Conservation (phyloP, 257 asterid genomes). For the Coffea canephora region DNA sequence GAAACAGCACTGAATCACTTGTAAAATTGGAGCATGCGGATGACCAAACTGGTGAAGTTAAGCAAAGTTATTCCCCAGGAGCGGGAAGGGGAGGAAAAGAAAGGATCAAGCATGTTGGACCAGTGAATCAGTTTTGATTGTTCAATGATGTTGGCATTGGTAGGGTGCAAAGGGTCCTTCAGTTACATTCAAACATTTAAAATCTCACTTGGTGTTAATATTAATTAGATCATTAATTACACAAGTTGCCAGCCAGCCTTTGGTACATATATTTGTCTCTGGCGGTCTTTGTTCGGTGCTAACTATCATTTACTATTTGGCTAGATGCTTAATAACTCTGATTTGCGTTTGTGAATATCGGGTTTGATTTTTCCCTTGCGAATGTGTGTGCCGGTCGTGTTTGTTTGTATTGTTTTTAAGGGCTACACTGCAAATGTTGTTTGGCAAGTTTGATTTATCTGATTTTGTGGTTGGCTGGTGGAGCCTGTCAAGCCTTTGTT, state of each 20-base stretch:
- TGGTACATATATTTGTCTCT: neutral
- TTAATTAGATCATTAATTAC: neutral
- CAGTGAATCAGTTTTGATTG: neutral
- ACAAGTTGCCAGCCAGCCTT: neutral
- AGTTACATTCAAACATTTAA: neutral
- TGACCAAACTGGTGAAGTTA: neutral
- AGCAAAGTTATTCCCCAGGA: neutral
- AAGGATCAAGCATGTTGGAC: neutral
- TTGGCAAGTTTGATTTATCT: neutral
- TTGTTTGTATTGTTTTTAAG: no score
- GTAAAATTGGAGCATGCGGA: neutral
- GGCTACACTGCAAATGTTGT: neutral
- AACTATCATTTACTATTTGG: neutral
- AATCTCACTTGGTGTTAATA: conserved; percentile 1
- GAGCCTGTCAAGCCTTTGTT: neutral
- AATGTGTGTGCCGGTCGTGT: no score
- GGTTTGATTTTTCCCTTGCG: no score
- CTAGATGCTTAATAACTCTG: no score
- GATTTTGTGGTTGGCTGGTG: neutral
- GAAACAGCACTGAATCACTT: conserved; percentile 28
- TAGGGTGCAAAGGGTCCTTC: neutral
- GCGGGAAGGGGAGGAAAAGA: neutral
- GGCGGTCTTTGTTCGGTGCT: neutral
- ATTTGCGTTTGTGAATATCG: no score
- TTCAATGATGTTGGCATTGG: neutral